Conservation (phyloP, 495 filamentous ascomycete species). For the Rostrohypoxylon terebratum region DNA sequence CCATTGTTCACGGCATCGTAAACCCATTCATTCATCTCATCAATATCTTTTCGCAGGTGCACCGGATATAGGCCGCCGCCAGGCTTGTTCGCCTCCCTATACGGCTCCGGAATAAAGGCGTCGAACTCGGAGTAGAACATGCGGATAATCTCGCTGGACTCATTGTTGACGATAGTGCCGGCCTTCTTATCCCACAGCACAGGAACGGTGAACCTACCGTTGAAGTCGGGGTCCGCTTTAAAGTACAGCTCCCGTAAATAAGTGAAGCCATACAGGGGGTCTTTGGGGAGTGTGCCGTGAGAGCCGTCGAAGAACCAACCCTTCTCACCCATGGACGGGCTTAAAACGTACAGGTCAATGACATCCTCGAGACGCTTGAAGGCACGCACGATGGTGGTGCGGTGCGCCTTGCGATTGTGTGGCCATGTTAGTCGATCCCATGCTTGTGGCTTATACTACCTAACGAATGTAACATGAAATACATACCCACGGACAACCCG, state of each 20-base stretch:
- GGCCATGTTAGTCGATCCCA: slow-evolving; percentile 14
- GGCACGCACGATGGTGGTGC: slow-evolving; percentile 70
- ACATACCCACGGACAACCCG: slow-evolving; percentile 73
- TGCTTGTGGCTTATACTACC: not conserved
- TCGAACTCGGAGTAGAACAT: slow-evolving; percentile 79
- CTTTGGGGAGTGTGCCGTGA: slow-evolving; percentile 63
- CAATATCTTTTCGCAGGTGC: slow-evolving; percentile 70
- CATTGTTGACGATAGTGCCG: slow-evolving; percentile 78
- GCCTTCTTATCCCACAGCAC: slow-evolving; percentile 77
- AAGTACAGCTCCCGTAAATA: slow-evolving; percentile 73
- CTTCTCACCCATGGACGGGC: slow-evolving; percentile 62
- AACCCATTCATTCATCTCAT: slow-evolving; percentile 82
- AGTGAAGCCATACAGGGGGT: slow-evolving; percentile 72
- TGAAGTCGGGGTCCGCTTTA: slow-evolving; percentile 70
- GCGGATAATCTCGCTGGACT: slow-evolving; percentile 80
- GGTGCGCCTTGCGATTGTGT: slow-evolving; percentile 62
- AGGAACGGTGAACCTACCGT: slow-evolving; percentile 76
- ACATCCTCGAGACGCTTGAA: slow-evolving; percentile 75
- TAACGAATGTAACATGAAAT: not conserved
- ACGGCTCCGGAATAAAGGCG: slow-evolving; percentile 70
- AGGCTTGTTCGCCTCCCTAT: slow-evolving; percentile 65
- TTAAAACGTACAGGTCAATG: slow-evolving; percentile 68
- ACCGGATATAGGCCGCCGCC: slow-evolving; percentile 67
- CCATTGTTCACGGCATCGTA: slow-evolving; percentile 90
- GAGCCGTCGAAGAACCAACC: slow-evolving; percentile 77